Evolutionary conservation across 306 rosid genomes (phyloP).

Genomic region (Castanea crenata): DNA sequence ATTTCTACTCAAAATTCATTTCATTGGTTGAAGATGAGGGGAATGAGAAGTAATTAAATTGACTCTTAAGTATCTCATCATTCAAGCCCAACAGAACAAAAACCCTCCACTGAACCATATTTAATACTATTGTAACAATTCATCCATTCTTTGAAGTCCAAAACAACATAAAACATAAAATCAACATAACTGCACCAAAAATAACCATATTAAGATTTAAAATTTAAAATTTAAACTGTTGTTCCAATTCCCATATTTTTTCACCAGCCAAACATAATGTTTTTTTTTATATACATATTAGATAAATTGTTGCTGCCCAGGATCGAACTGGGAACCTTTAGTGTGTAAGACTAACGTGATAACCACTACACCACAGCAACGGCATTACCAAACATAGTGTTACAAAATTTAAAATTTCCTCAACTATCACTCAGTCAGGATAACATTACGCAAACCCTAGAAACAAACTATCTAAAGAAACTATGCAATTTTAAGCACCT

Average conservation of each 20-base stretch:
- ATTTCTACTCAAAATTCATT: background rate
- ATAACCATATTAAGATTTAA: background rate
- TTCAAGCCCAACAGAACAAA: background rate
- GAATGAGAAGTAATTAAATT: background rate
- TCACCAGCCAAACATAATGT: background rate
- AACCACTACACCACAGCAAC: slow-evolving; percentile 98
- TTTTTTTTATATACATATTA: too few relatives aligned
- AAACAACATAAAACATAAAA: background rate
- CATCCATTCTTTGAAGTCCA: background rate
- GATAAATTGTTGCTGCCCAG: slow-evolving; percentile 68
- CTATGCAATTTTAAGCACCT: background rate
- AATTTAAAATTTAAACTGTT: background rate
- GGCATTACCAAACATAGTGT: background rate
- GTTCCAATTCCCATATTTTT: too few relatives aligned
- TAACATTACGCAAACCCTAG: background rate
- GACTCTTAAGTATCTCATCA: background rate
- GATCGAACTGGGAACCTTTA: slow-evolving; percentile 93
- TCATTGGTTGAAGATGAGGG: background rate
- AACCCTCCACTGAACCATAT: background rate
- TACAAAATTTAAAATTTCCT: background rate
- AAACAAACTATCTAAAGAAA: background rate
- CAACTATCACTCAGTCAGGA: background rate
- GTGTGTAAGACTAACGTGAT: slow-evolving; percentile 97
- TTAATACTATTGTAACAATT: background rate
- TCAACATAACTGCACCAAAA: too few relatives aligned